phyloP scores from a whole-genome alignment of 352 stramenopile species.

The Globisporangium alternatum region DNA sequence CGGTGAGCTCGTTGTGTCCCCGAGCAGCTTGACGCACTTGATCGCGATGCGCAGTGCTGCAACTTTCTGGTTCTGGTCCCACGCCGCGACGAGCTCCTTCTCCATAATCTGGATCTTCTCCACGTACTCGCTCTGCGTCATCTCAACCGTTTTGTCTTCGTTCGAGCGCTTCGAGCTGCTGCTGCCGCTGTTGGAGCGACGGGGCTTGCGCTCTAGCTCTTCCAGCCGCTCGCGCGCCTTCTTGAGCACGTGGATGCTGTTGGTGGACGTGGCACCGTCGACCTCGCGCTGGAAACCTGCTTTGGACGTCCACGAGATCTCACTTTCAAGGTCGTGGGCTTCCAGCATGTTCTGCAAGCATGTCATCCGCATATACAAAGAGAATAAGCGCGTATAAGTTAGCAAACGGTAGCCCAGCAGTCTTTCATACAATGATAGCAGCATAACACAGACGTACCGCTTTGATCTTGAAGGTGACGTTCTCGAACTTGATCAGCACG shows the following conservation, averaged over 20 bases:
- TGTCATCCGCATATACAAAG: not conserved
- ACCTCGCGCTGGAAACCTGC: conserved; percentile 39
- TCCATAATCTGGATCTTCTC: conserved; percentile 79
- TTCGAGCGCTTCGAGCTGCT: not conserved
- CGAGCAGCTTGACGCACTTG: conserved; percentile 88
- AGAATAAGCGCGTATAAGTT: not conserved
- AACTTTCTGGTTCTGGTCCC: conserved; percentile 87
- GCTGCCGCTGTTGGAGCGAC: conserved; percentile 8
- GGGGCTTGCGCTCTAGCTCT: conserved; percentile 44
- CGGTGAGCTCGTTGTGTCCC: conserved; percentile 68
- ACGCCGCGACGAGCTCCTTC: conserved; percentile 56
- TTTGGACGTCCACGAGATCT: conserved; percentile 41
- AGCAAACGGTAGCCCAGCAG: not conserved
- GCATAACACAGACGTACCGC: conserved; percentile 26
- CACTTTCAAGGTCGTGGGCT: conserved; percentile 59
- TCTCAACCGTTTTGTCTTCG: conserved; percentile 51
- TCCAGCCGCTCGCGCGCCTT: conserved; percentile 70
- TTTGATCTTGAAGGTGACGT: conserved; percentile 77
- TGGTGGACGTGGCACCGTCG: conserved; percentile 8
- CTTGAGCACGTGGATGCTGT: conserved; percentile 46
- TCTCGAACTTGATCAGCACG: conserved; percentile 56
- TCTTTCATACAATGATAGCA: not conserved
- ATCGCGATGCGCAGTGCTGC: conserved; percentile 88
- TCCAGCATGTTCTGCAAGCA: conserved; percentile 62
- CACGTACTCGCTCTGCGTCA: conserved; percentile 84